Evolutionary conservation across 2,329 filamentous ascomycete species (phyloP), one percentile per base, ranked within the genome.

Genomic region (Apiospora phragmitis): DNA sequence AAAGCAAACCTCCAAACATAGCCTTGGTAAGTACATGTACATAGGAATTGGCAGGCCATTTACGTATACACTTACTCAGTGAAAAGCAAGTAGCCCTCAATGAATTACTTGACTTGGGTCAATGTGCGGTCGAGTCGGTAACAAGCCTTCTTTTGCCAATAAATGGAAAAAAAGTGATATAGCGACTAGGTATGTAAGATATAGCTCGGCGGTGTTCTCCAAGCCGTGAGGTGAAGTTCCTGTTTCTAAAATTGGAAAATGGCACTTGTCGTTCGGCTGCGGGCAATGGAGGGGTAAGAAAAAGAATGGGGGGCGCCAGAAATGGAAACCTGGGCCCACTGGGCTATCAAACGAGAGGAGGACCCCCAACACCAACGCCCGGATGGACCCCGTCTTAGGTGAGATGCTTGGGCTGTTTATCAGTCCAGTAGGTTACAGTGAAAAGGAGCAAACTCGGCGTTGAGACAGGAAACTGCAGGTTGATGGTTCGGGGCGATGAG

Each of bases 251-350:
- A 59, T 59, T 59, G 35, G 35, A 32, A 35, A 51, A 41, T 11
- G 24, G 49, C 43, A 47, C 43, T 47, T 47, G 49, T 32, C 49
- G 49, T 55, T 55, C 49, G 49, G 51, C 51, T 59, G 51, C 51
- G 51, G 51, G 51, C 51, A 35, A 51, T 51, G 47, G 51, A 59
- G 51, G 51, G 51, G 51, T 59, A 59, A 35, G 51, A 59, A 59
- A 21, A 59, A 32, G n/a, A 14, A 35, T n/a, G 29, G 51, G 51
- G 51, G 51, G 29, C 16, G 18, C 51, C 51, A 35, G 51, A 62
- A 62, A 62, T 38, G 55, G 55, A 62, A 59, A 62, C 55, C 7
- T 29, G 32, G 32, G 12, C 5, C 55, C 55, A 62, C 55, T 38
- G n/a, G n/a, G n/a, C n/a, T n/a, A n/a, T n/a, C n/a, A 9, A 59